Evolutionary conservation across 768 basidiomycete genomes (phyloP), one percentile per base, ranked within the genome.

Genomic region (Hypsizygus marmoreus): DNA sequence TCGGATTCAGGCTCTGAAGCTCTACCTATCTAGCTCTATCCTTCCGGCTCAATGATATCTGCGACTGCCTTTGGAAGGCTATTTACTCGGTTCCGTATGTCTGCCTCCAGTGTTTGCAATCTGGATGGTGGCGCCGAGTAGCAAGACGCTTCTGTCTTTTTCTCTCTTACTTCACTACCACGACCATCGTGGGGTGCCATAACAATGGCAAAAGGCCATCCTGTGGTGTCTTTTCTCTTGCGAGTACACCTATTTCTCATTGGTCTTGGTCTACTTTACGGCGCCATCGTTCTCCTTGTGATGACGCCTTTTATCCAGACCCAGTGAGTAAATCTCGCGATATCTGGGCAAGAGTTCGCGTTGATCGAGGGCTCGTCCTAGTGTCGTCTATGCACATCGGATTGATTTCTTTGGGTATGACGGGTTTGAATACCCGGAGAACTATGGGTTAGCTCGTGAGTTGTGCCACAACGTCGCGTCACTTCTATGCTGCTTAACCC

Each of bases 401-500:
- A 62, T 72, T 17, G 60, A 70, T 33, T 61, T 59, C 43, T 61
- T 58, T 49, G 67, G 65, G n/a, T 65, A 64, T 41, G 59, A 56
- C 32, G 66, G 64, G 44, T 72, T 74, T 33, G 60, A 67, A 34
- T 65, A 66, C 44, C 69, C 72, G 33, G 72, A 72, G 53, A 50
- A 67, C 47, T 70, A 72, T 50, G 72, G 72, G 12, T 48, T 74
- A 32, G 70, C 72, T 45, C 72, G 72, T 74, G 39, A 67, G 70
- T 54, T 20, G 4, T 6, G n/a, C n/a, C n/a, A n/a, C n/a, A n/a
- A n/a, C n/a, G n/a, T n/a, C n/a, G n/a, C n/a, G n/a, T n/a, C n/a
- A n/a, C n/a, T n/a, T n/a, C n/a, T n/a, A n/a, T n/a, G n/a, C n/a
- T n/a, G n/a, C n/a, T n/a, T n/a, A n/a, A n/a, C n/a, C n/a, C n/a